Evolutionary conservation across 805 yeast genomes (phyloP).

Genomic region (Kodamaea jinghongensis): DNA sequence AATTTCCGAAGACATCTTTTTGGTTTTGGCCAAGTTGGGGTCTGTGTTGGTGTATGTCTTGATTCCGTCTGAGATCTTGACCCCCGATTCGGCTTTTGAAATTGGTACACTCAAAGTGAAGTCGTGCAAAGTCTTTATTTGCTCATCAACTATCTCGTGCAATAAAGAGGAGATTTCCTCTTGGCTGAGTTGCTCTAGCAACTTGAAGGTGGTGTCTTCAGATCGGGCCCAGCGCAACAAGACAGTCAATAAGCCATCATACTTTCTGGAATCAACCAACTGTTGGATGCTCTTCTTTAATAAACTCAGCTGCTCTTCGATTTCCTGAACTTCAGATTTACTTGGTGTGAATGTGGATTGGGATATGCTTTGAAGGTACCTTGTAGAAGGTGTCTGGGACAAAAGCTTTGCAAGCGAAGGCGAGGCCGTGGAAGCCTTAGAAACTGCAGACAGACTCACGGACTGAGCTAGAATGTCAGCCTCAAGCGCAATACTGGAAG

Average conservation of each 20-base stretch:
- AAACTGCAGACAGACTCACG: neutral
- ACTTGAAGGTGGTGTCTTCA: constrained; percentile 1
- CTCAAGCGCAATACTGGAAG: constrained; percentile 1
- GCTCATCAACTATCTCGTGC: constrained; percentile 16
- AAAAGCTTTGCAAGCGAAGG: neutral
- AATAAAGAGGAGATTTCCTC: constrained; percentile 5
- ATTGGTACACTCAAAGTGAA: constrained; percentile 10
- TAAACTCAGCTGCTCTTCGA: constrained; percentile 1
- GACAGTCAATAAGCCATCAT: constrained; percentile 4
- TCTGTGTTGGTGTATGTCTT: constrained; percentile 1
- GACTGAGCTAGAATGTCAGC: neutral
- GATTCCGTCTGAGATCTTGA: constrained; percentile 8
- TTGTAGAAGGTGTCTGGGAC: constrained; percentile 3
- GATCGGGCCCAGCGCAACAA: constrained; percentile 6
- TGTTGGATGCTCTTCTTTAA: constrained; percentile 5
- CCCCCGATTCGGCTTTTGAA: constrained; percentile 6
- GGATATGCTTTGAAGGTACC: constrained; percentile 4
- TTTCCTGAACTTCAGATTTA: neutral
- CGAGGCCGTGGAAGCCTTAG: neutral
- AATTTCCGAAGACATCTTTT: constrained; percentile 17
- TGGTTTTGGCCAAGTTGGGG: constrained; percentile 11
- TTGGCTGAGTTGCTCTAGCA: neutral
- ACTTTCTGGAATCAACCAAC: constrained; percentile 5
- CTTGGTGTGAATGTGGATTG: constrained; percentile 5
- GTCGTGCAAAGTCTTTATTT: constrained; percentile 14